Evolutionary conservation across 805 yeast genomes (phyloP), one percentile per base, ranked within the genome.

Genomic region (Teunomyces panamensis): DNA sequence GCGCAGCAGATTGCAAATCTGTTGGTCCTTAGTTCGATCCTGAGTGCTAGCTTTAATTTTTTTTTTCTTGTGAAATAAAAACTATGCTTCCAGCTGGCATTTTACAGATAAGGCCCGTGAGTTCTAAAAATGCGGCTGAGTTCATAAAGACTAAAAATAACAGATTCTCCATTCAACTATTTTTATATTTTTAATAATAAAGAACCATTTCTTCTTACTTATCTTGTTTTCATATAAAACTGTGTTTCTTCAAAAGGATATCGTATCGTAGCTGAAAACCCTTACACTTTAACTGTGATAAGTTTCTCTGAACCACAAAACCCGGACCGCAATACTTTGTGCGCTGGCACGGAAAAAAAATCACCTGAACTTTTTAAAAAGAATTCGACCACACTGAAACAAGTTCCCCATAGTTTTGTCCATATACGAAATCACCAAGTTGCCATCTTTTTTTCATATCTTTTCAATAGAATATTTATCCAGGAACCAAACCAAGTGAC

Each of bases 1-100:
- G 94, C 91, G 95, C 94, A 86, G 90, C 89, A 85, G 96, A 88
- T 88, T 88, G 96, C 96, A 88, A 88, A 87, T 88, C 96, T 86
- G 87, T 84, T 86, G 95, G 96, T 88, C 94, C 90, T 85, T 83
- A 85, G 96, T 88, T 88, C 96, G 83, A 88, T 68, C 83, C 96
- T 85, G 96, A 85, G 89, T 79, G 84, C 85, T 81, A 84, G 89
- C 94, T 86, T 51, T 47, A 50, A 58, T 69, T 68, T 73, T 75
- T 69, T 28, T 44, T 28, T 36, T 51, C 30, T 24, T 33, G 36
- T 24, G 36, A 33, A 2, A 20, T 17, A 20, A 20, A 20, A 20
- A 5, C 24, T 20, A 20, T 4, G 4, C 24, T 20, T 20, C 24
- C 24, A 20, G 2, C 5, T 20, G 24, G 4, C 24, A 20, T 20